Base-by-base conservation (phyloP, 2,329 filamentous ascomycete species). In the Monosporascus cannonballus region DNA sequence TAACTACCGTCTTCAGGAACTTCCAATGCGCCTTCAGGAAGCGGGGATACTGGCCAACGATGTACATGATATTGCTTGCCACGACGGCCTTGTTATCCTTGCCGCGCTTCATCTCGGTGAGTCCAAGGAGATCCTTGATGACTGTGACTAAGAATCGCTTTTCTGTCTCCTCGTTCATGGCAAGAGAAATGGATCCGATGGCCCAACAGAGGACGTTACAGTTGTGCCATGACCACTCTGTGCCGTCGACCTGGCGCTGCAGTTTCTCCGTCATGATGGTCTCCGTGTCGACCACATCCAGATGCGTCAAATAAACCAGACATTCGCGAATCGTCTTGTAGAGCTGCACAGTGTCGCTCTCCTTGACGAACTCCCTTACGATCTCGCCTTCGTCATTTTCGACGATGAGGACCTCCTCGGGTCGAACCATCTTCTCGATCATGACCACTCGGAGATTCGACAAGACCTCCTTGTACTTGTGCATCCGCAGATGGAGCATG, bases 21-120 rank as follows among this genome's bases (percentile, higher is more conserved):
- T 99, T 99, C 94, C 94, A 99, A 71, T 99, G 94, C 1, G 94
- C 94, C 76, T 99, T 99, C 64, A 99, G 76, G 76, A 99, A 99
- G 20, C 94, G 89, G 38, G 94, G 94, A 68, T 99, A 99, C 69
- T 99, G 94, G 54, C 94, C 94, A 56, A 99, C 94, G 74, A 99
- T 99, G 71, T 99, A 99, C 94, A 99, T 99, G 67, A 99, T 99
- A 75, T 99, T 99, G 74, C 90, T 96, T 58, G 94, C 94, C 41
- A 99, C 94, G 9, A 99, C 94, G 14, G 94, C 94, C 71, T 99
- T 99, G 81, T 99, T 99, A 76, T 99, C 94, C 67, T 99, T 99
- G 57, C 94, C 94, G 51, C 95, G 89, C 77, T 99, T 99, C 92
- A 96, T 96, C 71, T 99, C 94, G 0, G 94, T 99, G 52, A 99